Conservation (phyloP, 2,329 filamentous ascomycete genomes). For the Ophiostoma sp. region DNA sequence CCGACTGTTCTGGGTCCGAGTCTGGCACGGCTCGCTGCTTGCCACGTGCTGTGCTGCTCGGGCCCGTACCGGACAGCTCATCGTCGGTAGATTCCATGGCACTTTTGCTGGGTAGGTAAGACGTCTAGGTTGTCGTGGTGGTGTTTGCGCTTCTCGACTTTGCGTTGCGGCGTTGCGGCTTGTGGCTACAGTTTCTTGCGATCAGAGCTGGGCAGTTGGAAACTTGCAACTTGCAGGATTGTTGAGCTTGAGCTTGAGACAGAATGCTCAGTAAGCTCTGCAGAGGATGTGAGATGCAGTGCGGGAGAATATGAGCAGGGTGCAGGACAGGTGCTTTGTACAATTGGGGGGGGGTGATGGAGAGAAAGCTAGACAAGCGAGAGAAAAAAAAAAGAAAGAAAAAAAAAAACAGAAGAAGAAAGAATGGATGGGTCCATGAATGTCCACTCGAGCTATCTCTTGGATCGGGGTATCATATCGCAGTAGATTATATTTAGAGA, state of each 20-base stretch:
- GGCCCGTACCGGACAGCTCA: constrained; percentile 8
- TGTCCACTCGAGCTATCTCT: not conserved
- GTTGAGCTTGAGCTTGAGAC: not conserved
- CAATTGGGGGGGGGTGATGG: not conserved
- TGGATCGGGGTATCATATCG: not conserved
- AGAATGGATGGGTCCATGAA: constrained; percentile 2
- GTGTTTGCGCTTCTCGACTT: not conserved
- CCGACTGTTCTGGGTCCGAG: constrained; percentile 15
- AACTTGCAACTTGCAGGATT: not conserved
- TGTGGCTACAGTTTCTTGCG: not conserved
- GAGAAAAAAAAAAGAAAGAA: not conserved
- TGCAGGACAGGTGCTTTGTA: not conserved
- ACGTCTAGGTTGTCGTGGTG: not conserved
- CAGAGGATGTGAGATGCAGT: not conserved
- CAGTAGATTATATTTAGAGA: not conserved
- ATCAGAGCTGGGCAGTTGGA: not conserved
- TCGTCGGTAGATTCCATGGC: constrained; percentile 17
- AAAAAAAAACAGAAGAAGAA: too few relatives aligned
- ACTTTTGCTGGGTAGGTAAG: not conserved
- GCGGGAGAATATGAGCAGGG: not conserved
- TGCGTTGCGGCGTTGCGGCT: too few relatives aligned
- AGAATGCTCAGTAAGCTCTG: not conserved
- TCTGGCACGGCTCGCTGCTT: constrained; percentile 17
- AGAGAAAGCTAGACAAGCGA: not conserved
- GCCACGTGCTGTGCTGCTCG: not conserved